Evolutionary conservation across 441 rosid genomes (phyloP), one percentile per base, ranked within the genome.

Genomic region (Erodium trifolium): DNA sequence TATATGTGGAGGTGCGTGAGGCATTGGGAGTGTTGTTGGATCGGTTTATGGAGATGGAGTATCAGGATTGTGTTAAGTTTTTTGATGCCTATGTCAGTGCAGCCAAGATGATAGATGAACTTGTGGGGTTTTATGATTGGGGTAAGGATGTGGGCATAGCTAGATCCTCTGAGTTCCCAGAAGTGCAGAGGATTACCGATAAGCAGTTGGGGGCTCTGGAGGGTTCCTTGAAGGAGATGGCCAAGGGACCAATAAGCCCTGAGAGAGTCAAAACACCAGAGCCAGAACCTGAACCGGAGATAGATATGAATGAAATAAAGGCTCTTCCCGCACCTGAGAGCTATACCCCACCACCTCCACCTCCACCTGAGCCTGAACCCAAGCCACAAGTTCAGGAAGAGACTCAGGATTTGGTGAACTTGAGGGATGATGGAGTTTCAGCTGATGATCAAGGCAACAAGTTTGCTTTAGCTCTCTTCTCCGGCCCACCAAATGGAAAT

Each of bases 121-220:
- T 94, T 68, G 77, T 86, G 77, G 80, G 74, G 0, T 86, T 90
- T 71, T 92, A 88, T 76, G 85, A 78, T 70, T 92, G 96, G 98
- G 92, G 98, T 14, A 94, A 94, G 81, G 99, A 88, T 35, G 86
- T 80, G 0, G 97, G 99, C 3, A 89, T 94, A 68, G 88, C 91
- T 0, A 84, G 99, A 81, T 88, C 99, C 0, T 88, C 97, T 0
- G 99, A 94, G 81, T 94, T 86, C 69, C 99, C 99, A 3, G 97
- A 92, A 73, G 92, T 94, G 74, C 99, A 94, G 83, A 90, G 86
- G 79, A 94, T 94, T 68, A 90, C 98, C 0, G 80, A 86, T 63
- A 94, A 91, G 75, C 77, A 91, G 72, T 74, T 94, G 85, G 99
- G 90, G 83, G 90, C 97, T 0, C 72, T 94, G 83, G 97, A 91